Base-by-base conservation (phyloP, 2,329 filamentous ascomycete species). In the Arthrobotrys megalospora region DNA sequence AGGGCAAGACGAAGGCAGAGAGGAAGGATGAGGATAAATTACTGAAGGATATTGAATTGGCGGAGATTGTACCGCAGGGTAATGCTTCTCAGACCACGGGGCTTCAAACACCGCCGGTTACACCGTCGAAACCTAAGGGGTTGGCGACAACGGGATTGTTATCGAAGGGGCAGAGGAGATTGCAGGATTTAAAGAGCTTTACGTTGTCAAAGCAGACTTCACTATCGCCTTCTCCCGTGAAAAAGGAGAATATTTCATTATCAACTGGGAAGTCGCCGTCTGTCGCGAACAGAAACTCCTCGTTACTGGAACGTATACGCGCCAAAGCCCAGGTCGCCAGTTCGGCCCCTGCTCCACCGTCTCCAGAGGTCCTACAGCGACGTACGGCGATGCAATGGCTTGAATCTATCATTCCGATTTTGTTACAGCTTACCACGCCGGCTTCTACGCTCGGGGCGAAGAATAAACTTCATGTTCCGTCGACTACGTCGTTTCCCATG, bases 321-420 rank as follows among this genome's bases (percentile, higher is more conserved):
- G 73, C 73, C 28, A 77, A 77, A 71, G 73, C 73, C 28, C 38
- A 28, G 6, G 73, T 66, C 2, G 73, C 66, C 10, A 66, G 48
- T 60, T 71, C 73, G 1, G 73, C 50, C 0, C 48, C 60, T 2
- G 38, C 73, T 4, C 48, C 66, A n/a, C 66, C 60, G 0, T 19
- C 73, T 8, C 66, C 66, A 2, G 73, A 71, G 32, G 73, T 71
- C 11, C 21, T 67, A 41, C 60, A 71, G 32, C n/a, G 73, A 16
- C 66, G 67, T 12, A 66, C 58, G 12, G 73, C 73, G 3, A 36
- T 77, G 32, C 73, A 77, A 55, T 71, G 64, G 53, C 50, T 77
- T n/a, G 73, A 77, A 48, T 50, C 60, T 16, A 71, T 77, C n/a
- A 77, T 77, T 50, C 73, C 73, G n/a, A 71, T 77, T 28, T 28